Conservation (phyloP, 2,329 filamentous ascomycete species). For the Calonectria multiphialidica region DNA sequence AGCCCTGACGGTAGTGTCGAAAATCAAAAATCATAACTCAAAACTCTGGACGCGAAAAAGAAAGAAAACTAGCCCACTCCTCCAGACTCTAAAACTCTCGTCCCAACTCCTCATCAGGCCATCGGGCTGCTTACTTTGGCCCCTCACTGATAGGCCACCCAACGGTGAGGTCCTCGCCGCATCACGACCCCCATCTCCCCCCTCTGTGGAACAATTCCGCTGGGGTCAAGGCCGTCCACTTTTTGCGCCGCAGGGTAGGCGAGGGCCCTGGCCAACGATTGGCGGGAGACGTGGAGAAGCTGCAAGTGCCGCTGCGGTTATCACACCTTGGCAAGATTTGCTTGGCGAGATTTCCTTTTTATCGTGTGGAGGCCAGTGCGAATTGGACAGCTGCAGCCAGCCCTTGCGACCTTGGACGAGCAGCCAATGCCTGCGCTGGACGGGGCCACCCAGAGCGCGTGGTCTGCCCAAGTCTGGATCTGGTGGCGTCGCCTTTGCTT, state of each 20-base stretch:
- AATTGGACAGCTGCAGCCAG: neutral
- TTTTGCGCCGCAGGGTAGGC: neutral
- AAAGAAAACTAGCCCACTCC: neutral
- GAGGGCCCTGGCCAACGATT: neutral
- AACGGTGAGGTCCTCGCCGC: neutral
- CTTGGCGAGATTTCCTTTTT: conserved; percentile 7
- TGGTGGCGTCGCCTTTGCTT: neutral
- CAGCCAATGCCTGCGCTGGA: neutral
- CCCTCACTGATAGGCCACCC: no score
- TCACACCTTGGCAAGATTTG: neutral
- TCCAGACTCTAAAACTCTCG: neutral
- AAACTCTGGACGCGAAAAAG: neutral
- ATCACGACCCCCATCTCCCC: no score
- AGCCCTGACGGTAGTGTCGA: neutral
- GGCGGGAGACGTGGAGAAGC: neutral
- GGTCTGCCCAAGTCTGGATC: neutral
- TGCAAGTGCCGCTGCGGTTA: neutral
- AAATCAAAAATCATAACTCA: neutral
- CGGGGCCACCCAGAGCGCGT: neutral
- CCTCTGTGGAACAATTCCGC: neutral
- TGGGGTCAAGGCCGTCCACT: neutral
- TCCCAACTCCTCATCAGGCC: neutral
- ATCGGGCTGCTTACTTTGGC: no score
- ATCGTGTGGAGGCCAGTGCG: neutral
- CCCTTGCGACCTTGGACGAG: neutral